phyloP scores from a whole-genome alignment of 139 green algal genomes.

The Chlamydomonas sp. region DNA sequence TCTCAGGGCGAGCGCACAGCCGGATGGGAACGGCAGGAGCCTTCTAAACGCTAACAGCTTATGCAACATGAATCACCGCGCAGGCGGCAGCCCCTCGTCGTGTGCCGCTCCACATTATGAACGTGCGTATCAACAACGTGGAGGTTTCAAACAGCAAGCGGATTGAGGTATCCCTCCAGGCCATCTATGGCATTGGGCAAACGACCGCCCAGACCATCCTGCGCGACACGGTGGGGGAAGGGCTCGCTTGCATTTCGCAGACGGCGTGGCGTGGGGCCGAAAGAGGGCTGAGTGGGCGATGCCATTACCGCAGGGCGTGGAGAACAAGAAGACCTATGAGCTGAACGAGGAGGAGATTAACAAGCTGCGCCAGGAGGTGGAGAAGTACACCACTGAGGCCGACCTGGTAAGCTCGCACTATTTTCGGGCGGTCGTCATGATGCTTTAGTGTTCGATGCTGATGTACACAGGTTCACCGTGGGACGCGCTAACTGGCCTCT shows the following conservation, averaged over 20 bases:
- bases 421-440: background rate
- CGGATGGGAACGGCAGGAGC: too few relatives aligned
- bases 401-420: constrained; percentile 76
- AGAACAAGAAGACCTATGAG: constrained; percentile 97
- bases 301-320: constrained; percentile 71
- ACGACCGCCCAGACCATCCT: constrained; percentile 95
- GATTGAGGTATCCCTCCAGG: constrained; percentile 95
- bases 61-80: background rate
- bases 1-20: too few relatives aligned
- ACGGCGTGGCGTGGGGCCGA: too few relatives aligned
- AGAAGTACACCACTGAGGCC: constrained; percentile 91
- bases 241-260: too few relatives aligned
- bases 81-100: constrained; percentile 59
- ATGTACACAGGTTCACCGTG: too few relatives aligned
- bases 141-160: constrained; percentile 99
- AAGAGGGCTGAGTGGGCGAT: too few relatives aligned
- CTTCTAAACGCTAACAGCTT: background rate
- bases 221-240: constrained; percentile 63
- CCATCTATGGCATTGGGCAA: constrained; percentile 96
- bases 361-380: constrained; percentile 89
- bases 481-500: too few relatives aligned
- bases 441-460: background rate
- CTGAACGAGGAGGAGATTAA: constrained; percentile 98
- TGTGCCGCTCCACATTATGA: constrained; percentile 73
- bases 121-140: constrained; percentile 94